Evolutionary conservation across 2,329 filamentous ascomycete genomes (phyloP), one percentile per base, ranked within the genome.

Genomic region (Dothideomycetes sp.): DNA sequence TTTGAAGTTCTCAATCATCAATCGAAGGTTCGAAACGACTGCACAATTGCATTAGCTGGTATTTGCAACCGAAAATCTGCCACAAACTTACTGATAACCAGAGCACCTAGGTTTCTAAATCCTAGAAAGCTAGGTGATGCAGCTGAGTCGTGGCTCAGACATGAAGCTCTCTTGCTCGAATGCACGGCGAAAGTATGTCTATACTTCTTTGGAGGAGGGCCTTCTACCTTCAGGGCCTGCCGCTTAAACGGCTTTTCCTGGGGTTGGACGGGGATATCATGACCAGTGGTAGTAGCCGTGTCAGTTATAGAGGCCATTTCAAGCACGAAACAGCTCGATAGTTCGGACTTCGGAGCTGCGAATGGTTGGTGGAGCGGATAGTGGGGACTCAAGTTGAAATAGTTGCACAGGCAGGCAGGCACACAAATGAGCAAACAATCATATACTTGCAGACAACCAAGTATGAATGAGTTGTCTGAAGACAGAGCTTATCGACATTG

Each of bases 1-100:
- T 69, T 89, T 84, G 51, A 89, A 85, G 58, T 98, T 98, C 64
- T 96, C 91, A 56, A 98, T 87, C 67, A 96, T 85, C 54, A 98
- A 71, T 49, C 91, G 80, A 37, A 98, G 64, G 59, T 98, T 98
- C 54, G 88, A 91, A 35, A 89, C 86, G 55, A 96, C 85, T 87
- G 65, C n/a, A 16, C 4, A 12, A 6, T 10, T 13, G 12, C 5
- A 18, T 33, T 11, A 34, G 13, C 23, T 5, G 11, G 3, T 13
- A 4, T 33, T 15, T 5, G 3, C 10, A 4, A 32, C 11, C 7
- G 8, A 2, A 2, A 5, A 17, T 22, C 10, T 15, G 23, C 10
- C 5, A 10, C 13, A 18, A 12, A 42, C 40, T 41, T 17, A 91
- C 85, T 78, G 46, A 94, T 65, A 25, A 95, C 85, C 55, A 96